These are phyloP conservation scores for Batkoa obscura DNA, from an alignment of 371 early-diverging fungal genomes.

Conservation along the genomic window DNA sequence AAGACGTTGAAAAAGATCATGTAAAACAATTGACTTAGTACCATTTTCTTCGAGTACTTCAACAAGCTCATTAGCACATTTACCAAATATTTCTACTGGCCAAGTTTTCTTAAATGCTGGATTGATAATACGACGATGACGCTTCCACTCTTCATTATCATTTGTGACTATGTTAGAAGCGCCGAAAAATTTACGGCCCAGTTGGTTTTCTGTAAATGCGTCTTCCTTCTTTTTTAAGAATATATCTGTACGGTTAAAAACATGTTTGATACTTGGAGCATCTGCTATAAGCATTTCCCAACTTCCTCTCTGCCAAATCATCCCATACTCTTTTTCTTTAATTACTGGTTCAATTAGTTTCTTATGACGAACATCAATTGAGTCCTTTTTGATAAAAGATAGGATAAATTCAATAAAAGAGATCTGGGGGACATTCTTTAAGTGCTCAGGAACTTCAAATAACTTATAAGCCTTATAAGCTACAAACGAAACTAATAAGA, in stretches of 20 bases:
- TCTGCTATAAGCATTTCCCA: not conserved
- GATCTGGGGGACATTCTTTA: not conserved
- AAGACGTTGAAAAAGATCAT: not conserved
- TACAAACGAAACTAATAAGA: not conserved
- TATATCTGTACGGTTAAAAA: not conserved
- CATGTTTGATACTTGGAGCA: not conserved
- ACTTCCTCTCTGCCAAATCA: not conserved
- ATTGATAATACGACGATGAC: not conserved
- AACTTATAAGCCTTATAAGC: not conserved
- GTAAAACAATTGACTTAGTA: not conserved
- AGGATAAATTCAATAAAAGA: not conserved
- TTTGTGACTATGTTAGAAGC: not conserved
- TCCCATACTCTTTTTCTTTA: not conserved
- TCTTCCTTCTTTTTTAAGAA: not conserved
- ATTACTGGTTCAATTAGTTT: not conserved
- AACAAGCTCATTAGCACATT: not conserved
- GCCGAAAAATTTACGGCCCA: not conserved
- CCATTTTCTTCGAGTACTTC: not conserved
- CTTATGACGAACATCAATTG: not conserved
- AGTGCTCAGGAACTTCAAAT: not conserved
- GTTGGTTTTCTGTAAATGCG: not conserved
- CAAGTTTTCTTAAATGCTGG: constrained; percentile 6
- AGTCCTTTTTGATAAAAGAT: not conserved
- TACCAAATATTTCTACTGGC: constrained; percentile 3
- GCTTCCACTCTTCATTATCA: not conserved